phyloP scores from a whole-genome alignment of 768 basidiomycete genomes.

The Amanita pallidorosea region DNA sequence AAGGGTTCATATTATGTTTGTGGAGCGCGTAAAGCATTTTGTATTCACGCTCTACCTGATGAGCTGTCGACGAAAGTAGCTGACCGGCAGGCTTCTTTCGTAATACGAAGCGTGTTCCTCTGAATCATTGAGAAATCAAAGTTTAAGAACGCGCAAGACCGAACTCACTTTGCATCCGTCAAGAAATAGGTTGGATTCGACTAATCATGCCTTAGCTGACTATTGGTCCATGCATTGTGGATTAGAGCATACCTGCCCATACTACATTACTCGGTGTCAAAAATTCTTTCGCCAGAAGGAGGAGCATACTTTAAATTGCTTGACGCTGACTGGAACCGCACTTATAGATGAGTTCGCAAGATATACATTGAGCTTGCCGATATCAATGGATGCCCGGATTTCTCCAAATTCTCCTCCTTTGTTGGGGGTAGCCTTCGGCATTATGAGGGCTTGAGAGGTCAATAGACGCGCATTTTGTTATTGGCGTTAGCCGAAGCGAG shows the following conservation, averaged over 20 bases:
- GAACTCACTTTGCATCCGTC: conserved; percentile 55
- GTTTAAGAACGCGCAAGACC: background rate
- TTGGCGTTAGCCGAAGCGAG: conserved; percentile 10
- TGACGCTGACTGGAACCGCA: conserved; percentile 57
- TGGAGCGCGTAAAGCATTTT: conserved; percentile 69
- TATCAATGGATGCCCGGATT: conserved; percentile 59
- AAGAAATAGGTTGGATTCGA: conserved; percentile 97
- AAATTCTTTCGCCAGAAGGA: background rate
- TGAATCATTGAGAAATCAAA: conserved; percentile 14
- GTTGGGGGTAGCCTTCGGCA: conserved; percentile 16
- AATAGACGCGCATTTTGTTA: background rate
- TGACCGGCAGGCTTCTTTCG: conserved; percentile 89
- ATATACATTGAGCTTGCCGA: conserved; percentile 53
- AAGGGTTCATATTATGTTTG: conserved; percentile 50
- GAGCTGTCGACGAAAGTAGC: conserved; percentile 83
- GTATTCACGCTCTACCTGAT: conserved; percentile 93
- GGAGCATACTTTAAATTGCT: conserved; percentile 81
- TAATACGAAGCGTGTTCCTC: conserved; percentile 62
- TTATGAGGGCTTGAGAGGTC: background rate
- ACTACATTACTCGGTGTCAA: conserved; percentile 30
- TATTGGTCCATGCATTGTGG: background rate
- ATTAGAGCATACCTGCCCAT: conserved; percentile 61
- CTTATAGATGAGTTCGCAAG: conserved; percentile 47
- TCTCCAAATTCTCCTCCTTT: conserved; percentile 71
- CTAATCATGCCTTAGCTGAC: conserved; percentile 23